phyloP scores from a whole-genome alignment of 495 filamentous ascomycete species.

The Neurospora sp. region DNA sequence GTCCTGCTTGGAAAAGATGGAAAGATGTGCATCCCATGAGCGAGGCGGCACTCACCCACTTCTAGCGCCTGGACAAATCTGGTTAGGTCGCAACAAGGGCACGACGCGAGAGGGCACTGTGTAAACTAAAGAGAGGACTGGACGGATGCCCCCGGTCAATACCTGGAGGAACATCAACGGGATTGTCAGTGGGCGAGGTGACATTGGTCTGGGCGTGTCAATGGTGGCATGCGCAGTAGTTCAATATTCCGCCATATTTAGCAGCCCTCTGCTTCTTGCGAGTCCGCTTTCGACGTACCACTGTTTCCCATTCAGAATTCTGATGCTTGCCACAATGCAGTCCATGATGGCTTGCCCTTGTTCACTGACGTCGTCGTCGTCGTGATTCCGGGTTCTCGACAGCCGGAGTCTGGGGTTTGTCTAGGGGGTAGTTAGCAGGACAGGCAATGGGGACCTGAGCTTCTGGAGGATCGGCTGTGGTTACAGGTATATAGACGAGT shows the following conservation, averaged over 20 bases:
- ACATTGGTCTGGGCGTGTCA: slow-evolving; percentile 18
- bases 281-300: slow-evolving; percentile 11
- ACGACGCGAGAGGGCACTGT: background rate
- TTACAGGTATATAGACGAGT: background rate
- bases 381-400: background rate
- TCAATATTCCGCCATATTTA: slow-evolving; percentile 32
- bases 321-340: background rate
- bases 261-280: slow-evolving; percentile 12
- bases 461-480: background rate
- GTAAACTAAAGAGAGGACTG: slow-evolving; percentile 9
- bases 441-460: background rate
- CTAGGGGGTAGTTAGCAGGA: background rate
- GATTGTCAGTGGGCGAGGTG: slow-evolving; percentile 1
- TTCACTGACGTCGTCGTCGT: background rate
- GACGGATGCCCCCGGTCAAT: slow-evolving; percentile 13
- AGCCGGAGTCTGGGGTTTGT: background rate
- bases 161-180: slow-evolving; percentile 13
- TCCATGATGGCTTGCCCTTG: background rate
- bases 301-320: background rate
- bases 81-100: background rate
- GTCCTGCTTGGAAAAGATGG: slow-evolving; percentile 12
- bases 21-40: slow-evolving; percentile 21
- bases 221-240: slow-evolving; percentile 16
- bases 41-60: slow-evolving; percentile 9
- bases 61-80: background rate